phyloP scores from a whole-genome alignment of 1,284 basidiomycete species.

The Mycena citricolor region DNA sequence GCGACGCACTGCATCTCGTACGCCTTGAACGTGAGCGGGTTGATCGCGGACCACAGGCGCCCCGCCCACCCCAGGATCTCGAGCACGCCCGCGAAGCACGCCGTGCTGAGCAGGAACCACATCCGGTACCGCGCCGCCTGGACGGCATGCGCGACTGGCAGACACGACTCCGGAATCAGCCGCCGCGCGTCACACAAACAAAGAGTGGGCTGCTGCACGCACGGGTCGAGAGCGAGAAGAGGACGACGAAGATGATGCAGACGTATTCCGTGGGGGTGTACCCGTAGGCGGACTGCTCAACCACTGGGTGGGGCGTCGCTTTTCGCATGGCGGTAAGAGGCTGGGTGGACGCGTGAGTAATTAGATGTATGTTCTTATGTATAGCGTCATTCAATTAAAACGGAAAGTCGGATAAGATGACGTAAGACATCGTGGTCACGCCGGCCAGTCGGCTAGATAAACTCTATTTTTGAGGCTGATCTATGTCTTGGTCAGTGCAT shows the following conservation, averaged over 20 bases:
- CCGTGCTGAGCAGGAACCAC: slow-evolving; percentile 55
- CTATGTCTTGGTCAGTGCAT: too few species aligned
- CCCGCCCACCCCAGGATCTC: slow-evolving; percentile 53
- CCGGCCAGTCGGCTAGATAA: too few species aligned
- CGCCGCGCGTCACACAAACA: neutral
- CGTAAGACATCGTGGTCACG: too few species aligned
- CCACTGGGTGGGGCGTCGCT: neutral
- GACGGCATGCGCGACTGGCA: slow-evolving; percentile 39
- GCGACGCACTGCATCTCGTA: slow-evolving; percentile 41
- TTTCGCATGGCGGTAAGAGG: too few species aligned
- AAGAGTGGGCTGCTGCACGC: slow-evolving; percentile 6
- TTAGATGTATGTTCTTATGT: too few species aligned
- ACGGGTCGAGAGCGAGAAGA: slow-evolving; percentile 40
- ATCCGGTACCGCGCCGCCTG: slow-evolving; percentile 44
- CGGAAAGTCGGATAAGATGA: too few species aligned
- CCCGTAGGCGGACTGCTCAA: slow-evolving; percentile 30
- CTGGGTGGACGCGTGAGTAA: too few species aligned
- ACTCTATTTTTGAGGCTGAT: too few species aligned
- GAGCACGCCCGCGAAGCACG: slow-evolving; percentile 44
- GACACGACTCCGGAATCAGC: slow-evolving; percentile 30
- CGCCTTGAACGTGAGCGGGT: slow-evolving; percentile 23
- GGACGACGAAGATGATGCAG: slow-evolving; percentile 35
- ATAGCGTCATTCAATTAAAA: too few species aligned
- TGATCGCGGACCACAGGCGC: slow-evolving; percentile 35
- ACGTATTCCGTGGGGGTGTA: slow-evolving; percentile 39